phyloP scores from a whole-genome alignment of 1,284 basidiomycete genomes.

The Moesziomyces parantarcticus region DNA sequence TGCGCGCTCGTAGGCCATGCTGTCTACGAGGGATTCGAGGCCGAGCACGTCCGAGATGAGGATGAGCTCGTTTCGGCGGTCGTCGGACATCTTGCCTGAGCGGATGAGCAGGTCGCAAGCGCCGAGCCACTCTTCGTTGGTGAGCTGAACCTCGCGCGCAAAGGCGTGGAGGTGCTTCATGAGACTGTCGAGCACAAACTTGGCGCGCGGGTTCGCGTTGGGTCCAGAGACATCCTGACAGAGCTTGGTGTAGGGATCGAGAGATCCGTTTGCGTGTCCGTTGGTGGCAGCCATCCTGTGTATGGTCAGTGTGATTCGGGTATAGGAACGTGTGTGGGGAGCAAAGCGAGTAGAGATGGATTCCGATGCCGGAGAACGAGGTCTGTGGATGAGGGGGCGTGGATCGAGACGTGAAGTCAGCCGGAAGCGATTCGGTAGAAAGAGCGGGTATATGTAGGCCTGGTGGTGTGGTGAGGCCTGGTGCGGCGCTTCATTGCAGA shows the following conservation, averaged over 20 bases:
- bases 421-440: too few species aligned
- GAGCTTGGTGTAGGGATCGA: slow-evolving; percentile 39
- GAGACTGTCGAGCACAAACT: slow-evolving; percentile 66
- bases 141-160: slow-evolving; percentile 67
- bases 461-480: too few species aligned
- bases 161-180: slow-evolving; percentile 67
- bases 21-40: slow-evolving; percentile 68
- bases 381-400: too few species aligned
- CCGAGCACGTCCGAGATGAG: slow-evolving; percentile 69
- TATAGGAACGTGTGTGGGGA: neutral
- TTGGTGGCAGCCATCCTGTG: slow-evolving; percentile 25
- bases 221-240: slow-evolving; percentile 42
- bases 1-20: slow-evolving; percentile 30
- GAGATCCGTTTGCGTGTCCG: slow-evolving; percentile 1
- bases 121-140: slow-evolving; percentile 68
- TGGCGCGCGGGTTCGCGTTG: slow-evolving; percentile 67
- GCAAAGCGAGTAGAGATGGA: neutral
- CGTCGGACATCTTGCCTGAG: slow-evolving; percentile 67
- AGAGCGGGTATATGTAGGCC: too few species aligned
- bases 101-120: slow-evolving; percentile 68
- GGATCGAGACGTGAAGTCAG: too few species aligned
- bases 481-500: too few species aligned
- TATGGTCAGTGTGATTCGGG: neutral
- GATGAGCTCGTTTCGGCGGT: slow-evolving; percentile 69
- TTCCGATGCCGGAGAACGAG: too few species aligned